Base-by-base conservation (phyloP, 495 filamentous ascomycete species). In the Parathielavia hyrcaniae region DNA sequence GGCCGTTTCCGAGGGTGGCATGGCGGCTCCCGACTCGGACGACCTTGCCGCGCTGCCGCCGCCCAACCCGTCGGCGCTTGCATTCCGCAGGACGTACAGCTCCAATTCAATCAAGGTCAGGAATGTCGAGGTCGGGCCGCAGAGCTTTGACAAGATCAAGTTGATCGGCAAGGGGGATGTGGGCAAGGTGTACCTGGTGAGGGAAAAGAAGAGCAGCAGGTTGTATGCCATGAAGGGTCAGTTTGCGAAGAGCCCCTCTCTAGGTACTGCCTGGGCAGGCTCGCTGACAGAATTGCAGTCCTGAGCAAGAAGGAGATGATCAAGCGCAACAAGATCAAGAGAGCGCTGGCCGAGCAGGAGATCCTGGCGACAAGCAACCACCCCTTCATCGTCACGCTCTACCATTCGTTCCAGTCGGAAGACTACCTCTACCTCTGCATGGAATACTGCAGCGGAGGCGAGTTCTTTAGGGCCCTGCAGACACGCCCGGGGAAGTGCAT, bases 291-390 rank as follows among this genome's bases (percentile, higher is more conserved):
- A n/a, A 14, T 17, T 20, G 23, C 68, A 98, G 93, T 98, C 11
- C 65, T 98, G 75, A 97, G 91, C 80, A 98, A 98, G 75, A 96
- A 97, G 79, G 93, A 98, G 77, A 98, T 98, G 93, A 98, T 98
- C 77, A 98, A 98, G 78, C 86, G 93, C 35, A 98, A 98, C 75
- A 98, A 98, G 81, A 98, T 98, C 79, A 98, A 98, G 79, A 85
- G 93, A 63, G 93, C 93, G 47, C 76, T 98, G 69, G 93, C 93
- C 26, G 93, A 98, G 72, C 93, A 98, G 72, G 93, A 98, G 68
- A 98, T 98, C 66, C 75, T 98, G 45, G 93, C 93, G 19, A 98
- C 93, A 6, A 97, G 92, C 76, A 98, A 98, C 62, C 93, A 98
- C 67, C 93, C 93, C 0, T 98, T 98, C 69, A 98, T 98, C 70